Conservation (phyloP, 2,329 filamentous ascomycete species). For the Aspergillus sp. region DNA sequence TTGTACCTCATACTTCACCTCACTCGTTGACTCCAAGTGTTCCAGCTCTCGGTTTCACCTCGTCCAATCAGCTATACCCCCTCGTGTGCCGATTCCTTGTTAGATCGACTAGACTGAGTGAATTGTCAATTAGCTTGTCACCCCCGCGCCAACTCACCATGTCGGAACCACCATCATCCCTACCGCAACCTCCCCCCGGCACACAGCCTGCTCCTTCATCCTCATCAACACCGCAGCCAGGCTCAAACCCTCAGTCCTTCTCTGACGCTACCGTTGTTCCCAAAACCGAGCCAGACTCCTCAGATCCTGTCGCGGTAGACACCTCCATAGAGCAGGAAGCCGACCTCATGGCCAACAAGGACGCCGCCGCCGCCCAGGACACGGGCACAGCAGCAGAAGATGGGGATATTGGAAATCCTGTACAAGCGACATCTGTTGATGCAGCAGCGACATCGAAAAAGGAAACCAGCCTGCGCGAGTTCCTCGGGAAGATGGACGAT, state of each 20-base stretch:
- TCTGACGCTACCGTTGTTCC: slow-evolving; percentile 20
- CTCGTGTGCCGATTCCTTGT: not conserved
- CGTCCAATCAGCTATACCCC: not conserved
- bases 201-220: slow-evolving; percentile 15
- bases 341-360: slow-evolving; percentile 29
- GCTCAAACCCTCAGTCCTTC: slow-evolving; percentile 8
- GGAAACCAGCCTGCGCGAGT: slow-evolving; percentile 88
- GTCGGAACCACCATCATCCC: slow-evolving; percentile 34
- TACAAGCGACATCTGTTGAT: slow-evolving; percentile 32
- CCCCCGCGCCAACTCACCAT: slow-evolving; percentile 26
- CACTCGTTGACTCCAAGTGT: not conserved
- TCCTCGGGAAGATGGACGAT: slow-evolving; percentile 95
- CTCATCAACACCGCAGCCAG: slow-evolving; percentile 17
- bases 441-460: slow-evolving; percentile 71
- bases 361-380: slow-evolving; percentile 14
- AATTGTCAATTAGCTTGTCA: slow-evolving; percentile 1
- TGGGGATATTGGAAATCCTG: slow-evolving; percentile 19
- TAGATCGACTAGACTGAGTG: not conserved
- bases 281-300: slow-evolving; percentile 26
- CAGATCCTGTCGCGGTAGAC: slow-evolving; percentile 30
- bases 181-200: slow-evolving; percentile 21
- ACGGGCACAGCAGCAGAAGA: slow-evolving; percentile 17
- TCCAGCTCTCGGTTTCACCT: not conserved
- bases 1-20: not conserved
- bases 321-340: slow-evolving; percentile 39